Evolutionary conservation across 2,329 filamentous ascomycete genomes (phyloP), one percentile per base, ranked within the genome.

Genomic region (Immersiporthe knoxdaviesiana): DNA sequence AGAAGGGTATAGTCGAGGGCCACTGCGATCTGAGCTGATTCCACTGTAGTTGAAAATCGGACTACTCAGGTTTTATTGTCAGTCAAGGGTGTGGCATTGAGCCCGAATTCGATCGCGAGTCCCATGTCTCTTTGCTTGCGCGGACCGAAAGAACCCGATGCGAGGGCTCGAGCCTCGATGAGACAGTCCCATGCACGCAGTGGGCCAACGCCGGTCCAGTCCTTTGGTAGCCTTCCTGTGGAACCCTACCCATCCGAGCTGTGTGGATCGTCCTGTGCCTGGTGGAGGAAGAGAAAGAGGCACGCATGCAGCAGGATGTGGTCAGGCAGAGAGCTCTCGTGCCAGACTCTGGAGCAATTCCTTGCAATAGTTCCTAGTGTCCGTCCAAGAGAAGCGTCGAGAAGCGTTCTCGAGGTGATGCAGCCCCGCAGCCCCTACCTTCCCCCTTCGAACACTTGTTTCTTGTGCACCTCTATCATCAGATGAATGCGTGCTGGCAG

Each of bases 111-210:
- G 61, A 63, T 63, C 61, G 41, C 50, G 14, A 50, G 27, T 47
- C 14, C 59, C 39, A 44, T 30, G 35, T 41, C 37, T 27, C 59
- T 27, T 18, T n/a, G 21, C 14, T 27, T 44, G 3, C 16, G 32
- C n/a, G 35, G 59, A 44, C n/a, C 41, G n/a, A 27, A 16, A 44
- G 59, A n/a, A 44, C 61, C 61, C 41, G 61, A 47, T 47, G 37
- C 61, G 27, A 47, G 37, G 6, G 14, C 24, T 63, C 8, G 21
- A 63, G 14, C 27, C 32, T 59, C 56, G 56, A 59, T 59, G 56
- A 59, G 56, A 59, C 56, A 59, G 56, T 37, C 56, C 56, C 56
- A 59, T 59, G 56, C 56, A 59, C 24, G 56, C 32, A 21, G 30
- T 59, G 32, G 21, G 56, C 32, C 52, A 56, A 16, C 11, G 56